Evolutionary conservation across 352 stramenopile genomes (phyloP), one percentile per base, ranked within the genome.

Genomic region (Pythium guiyangense): DNA sequence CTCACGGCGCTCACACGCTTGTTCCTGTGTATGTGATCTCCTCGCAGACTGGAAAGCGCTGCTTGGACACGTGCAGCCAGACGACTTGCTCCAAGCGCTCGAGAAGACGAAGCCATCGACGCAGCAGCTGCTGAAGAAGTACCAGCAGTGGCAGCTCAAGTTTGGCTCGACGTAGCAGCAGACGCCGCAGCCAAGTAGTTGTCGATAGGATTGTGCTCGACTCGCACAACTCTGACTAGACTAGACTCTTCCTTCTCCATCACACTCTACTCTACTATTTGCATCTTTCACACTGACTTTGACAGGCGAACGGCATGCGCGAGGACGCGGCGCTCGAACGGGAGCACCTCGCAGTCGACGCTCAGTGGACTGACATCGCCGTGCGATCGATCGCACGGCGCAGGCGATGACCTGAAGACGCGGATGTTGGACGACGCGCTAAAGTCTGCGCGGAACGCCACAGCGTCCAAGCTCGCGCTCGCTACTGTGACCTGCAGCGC

Each of bases 21-120:
- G n/a, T n/a, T n/a, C n/a, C n/a, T n/a, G n/a, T n/a, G 20, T 20
- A 25, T 27, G 8, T 20, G 42, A 27, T 15, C n/a, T 22, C 6
- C 20, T 44, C 2, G n/a, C 15, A 47, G 56, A 89, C 15, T 92
- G 79, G 81, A 72, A 65, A 20, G 59, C 77, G 20, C 59, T 90
- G 18, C 61, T 94, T 54, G 79, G 81, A 14, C 65, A 84, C 40
- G 67, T 95, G 12, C 66, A 71, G 37, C 62, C 68, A n/a, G 58
- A 72, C 0, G 84, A 95, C 29, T 25, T 94, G 14, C 34, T 76
- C 2, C 35, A 61, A 37, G 73, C 85, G 14, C 62, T 94, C 15
- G 72, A 90, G 20, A 89, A 90, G 60, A 93, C 85, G 2, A 89
- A 85, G 56, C 83, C 85, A 11, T 94, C 85, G 10, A 64, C 82